A percentile compares a stretch with the other conserved stretches of the same genome.
phyloP scores from a whole-genome alignment of 148 eudicot species.

The Mesembryanthemum crystallinum region DNA sequence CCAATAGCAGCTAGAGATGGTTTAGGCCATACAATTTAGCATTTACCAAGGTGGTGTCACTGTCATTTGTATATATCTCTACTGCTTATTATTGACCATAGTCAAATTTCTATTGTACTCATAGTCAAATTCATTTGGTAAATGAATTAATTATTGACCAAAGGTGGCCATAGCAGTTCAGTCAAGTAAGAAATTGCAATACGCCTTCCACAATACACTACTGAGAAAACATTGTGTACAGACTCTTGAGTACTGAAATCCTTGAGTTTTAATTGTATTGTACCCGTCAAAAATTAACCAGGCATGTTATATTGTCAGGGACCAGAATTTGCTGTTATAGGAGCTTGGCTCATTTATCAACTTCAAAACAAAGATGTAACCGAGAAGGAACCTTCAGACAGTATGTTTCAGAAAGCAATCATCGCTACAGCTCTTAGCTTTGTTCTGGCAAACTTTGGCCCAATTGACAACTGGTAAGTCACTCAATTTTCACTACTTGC shows the following conservation, averaged over 20 bases:
- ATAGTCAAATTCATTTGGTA: no score
- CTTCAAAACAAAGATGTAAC: constrained; percentile 53
- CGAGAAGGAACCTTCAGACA: constrained; percentile 42
- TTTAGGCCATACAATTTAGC: no score
- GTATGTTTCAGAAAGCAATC: constrained; percentile 60
- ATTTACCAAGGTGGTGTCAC: not conserved
- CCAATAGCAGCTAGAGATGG: no score
- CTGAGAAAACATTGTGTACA: no score
- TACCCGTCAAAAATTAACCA: constrained; percentile 3
- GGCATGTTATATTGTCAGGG: constrained; percentile 39
- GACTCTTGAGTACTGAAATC: no score
- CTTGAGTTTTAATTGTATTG: no score
- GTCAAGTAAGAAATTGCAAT: no score
- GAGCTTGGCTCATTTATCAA: constrained; percentile 83
- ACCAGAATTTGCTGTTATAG: constrained; percentile 71
- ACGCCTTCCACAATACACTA: no score
- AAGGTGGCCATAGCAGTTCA: no score
- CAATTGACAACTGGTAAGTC: constrained; percentile 72
- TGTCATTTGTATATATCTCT: not conserved
- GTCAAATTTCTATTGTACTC: no score
- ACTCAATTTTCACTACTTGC: not conserved
- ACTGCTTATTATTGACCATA: no score
- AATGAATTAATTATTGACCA: no score
- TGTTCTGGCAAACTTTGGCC: constrained; percentile 58
- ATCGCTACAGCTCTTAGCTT: constrained; percentile 57